These are phyloP conservation scores for Xylaria sp. DNA, from an alignment of 2,329 filamentous ascomycete species.

Conservation along the genomic window DNA sequence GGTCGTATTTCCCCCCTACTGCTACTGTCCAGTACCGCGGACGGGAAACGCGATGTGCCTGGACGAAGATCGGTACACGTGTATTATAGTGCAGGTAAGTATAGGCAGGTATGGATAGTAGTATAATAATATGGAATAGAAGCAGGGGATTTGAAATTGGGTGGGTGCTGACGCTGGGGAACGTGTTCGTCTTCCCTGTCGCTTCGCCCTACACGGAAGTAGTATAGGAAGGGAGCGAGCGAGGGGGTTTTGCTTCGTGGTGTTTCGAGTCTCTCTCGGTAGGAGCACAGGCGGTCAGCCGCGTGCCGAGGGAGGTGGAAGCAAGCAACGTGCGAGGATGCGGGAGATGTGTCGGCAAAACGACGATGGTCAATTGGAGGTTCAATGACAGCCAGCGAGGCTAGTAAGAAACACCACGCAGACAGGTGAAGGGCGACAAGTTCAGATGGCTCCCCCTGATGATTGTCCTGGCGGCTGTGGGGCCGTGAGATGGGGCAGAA, in stretches of 20 bases:
- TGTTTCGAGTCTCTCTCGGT: slow-evolving; percentile 2
- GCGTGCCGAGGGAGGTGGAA: slow-evolving; percentile 5
- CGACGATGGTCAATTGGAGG: slow-evolving; percentile 13
- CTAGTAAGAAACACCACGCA: slow-evolving; percentile 10
- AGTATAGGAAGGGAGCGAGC: too few relatives aligned
- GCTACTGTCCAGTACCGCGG: neutral
- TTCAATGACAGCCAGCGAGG: slow-evolving; percentile 7
- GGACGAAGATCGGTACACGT: slow-evolving; percentile 10
- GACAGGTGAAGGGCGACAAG: neutral
- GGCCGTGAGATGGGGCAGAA: neutral
- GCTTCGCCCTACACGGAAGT: slow-evolving; percentile 3
- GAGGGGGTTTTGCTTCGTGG: slow-evolving; percentile 9
- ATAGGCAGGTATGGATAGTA: neutral
- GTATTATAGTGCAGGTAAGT: neutral
- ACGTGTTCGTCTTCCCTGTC: slow-evolving; percentile 32
- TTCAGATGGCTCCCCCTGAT: slow-evolving; percentile 17
- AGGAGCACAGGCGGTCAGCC: neutral
- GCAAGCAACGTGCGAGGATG: slow-evolving; percentile 9
- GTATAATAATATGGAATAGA: slow-evolving; percentile 26
- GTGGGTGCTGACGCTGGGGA: slow-evolving; percentile 39
- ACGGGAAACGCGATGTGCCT: slow-evolving; percentile 25
- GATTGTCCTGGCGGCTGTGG: slow-evolving; percentile 15
- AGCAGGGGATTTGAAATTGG: slow-evolving; percentile 45
- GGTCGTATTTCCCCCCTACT: neutral
- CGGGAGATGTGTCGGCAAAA: slow-evolving; percentile 20